Base-by-base conservation (phyloP, 306 rosid genomes). In the Medicago arabica region DNA sequence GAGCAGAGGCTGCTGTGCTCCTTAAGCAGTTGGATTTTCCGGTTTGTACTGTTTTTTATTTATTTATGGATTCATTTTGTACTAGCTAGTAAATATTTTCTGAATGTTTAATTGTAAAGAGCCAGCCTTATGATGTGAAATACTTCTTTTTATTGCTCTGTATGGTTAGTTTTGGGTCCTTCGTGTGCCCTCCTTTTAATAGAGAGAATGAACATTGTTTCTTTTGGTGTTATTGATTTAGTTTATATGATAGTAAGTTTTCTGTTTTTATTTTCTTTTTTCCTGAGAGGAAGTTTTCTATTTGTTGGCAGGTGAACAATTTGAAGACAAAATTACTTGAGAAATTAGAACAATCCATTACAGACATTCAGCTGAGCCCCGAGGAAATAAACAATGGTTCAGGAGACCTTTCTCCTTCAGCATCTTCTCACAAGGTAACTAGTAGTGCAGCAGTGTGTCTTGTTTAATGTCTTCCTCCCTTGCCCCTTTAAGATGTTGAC, bases 1-100 rank as follows among this genome's bases (percentile, higher is more conserved):
- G 99, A 89, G 93, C 99, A 7, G 99, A 92, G 78, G 96, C 97
- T 84, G 97, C 97, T 47, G 90, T 92, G 81, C 97, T 95, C 78
- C 97, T 95, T 78, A 92, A 90, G 90, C 93, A 85, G 88, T 80
- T 95, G 85, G 85, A 95, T 80, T 95, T 89, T 80, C 93, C 93
- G 77, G 99, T 95, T 75, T 15, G 96, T 81, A 66, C 81, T 75
- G 25, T 50, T 54, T 78, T 78, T 60, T 49, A 34, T 41, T 34
- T 46, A 49, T 7, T 38, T 39, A n/a, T 38, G 59, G 25, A 65
- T 54, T 1, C 66, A 50, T 75, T 74, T 75, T 41, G 51, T 38
- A 10, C 49, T 49, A 23, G 5, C 28, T 66, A 67, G 75, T 17
- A 36, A 13, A 17, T 76, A 8, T 66, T 74, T 62, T 38, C 74